These are phyloP conservation scores for Lichtheimia hyalospora DNA, from an alignment of 371 early-diverging fungal genomes.

Conservation along the genomic window DNA sequence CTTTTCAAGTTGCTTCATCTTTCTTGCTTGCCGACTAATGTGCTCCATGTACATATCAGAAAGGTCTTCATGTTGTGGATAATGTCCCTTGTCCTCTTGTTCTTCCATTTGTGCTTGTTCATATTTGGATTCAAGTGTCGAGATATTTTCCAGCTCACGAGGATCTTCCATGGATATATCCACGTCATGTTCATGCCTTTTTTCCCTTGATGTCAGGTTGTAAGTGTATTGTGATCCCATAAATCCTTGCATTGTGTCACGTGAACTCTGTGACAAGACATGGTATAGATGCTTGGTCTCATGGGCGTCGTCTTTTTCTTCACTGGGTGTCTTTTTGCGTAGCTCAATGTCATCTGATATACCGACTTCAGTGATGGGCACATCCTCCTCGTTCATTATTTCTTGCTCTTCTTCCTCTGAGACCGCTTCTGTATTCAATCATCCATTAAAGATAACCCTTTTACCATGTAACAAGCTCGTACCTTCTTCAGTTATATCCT, in stretches of 20 bases:
- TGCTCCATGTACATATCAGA: constrained; percentile 88
- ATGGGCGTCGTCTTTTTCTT: constrained; percentile 69
- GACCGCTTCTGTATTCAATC: background rate
- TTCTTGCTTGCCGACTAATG: constrained; percentile 63
- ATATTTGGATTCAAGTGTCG: constrained; percentile 66
- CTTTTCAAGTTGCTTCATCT: constrained; percentile 61
- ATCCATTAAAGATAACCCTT: background rate
- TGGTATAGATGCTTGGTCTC: constrained; percentile 78
- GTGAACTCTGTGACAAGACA: constrained; percentile 79
- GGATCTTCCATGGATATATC: constrained; percentile 70
- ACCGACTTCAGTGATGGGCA: constrained; percentile 33
- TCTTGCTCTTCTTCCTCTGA: constrained; percentile 1
- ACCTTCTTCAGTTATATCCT: background rate
- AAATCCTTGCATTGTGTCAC: constrained; percentile 60
- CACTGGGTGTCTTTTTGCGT: constrained; percentile 58
- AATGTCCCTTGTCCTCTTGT: constrained; percentile 25
- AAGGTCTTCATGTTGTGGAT: constrained; percentile 66
- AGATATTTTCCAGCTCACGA: constrained; percentile 70
- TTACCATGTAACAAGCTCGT: background rate
- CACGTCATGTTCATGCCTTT: constrained; percentile 27
- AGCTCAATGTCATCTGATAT: constrained; percentile 91
- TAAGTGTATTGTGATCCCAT: constrained; percentile 94
- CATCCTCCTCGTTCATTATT: background rate
- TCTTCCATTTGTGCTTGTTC: constrained; percentile 48
- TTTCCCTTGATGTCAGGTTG: constrained; percentile 57